These are phyloP conservation scores for Myxozyma melibiosi DNA, from an alignment of 805 yeast genomes.

Conservation along the genomic window DNA sequence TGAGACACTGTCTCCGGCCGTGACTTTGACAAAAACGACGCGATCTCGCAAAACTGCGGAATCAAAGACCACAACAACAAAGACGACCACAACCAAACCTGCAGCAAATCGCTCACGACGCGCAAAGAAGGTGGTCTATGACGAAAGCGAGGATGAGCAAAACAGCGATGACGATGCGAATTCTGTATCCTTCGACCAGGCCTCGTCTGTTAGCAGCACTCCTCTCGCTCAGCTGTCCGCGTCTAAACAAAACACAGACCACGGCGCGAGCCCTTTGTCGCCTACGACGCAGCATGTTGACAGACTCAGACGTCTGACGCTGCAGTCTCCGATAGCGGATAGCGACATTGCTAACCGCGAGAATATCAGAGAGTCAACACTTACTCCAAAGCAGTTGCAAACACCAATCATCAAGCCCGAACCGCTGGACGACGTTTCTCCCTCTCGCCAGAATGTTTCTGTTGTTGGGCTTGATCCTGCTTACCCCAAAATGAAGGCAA, in stretches of 20 bases:
- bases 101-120: slow-evolving; percentile 10
- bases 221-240: slow-evolving; percentile 2
- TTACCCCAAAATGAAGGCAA: background rate
- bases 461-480: slow-evolving; percentile 1
- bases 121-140: slow-evolving; percentile 2
- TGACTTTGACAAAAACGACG: slow-evolving; percentile 5
- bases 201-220: background rate
- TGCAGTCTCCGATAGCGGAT: background rate
- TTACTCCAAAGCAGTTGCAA: background rate
- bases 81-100: background rate
- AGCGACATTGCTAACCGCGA: background rate
- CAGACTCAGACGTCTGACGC: background rate
- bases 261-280: background rate
- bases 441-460: slow-evolving; percentile 4
- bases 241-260: background rate
- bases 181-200: background rate
- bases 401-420: background rate
- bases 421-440: background rate
- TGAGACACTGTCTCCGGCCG: slow-evolving; percentile 3
- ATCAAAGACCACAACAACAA: background rate
- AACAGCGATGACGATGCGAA: background rate
- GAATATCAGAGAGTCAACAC: background rate
- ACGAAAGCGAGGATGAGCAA: slow-evolving; percentile 5
- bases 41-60: slow-evolving; percentile 4
- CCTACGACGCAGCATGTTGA: background rate